These are phyloP conservation scores for Termitomyces sp. DNA, from an alignment of 768 basidiomycete genomes.

Conservation along the genomic window DNA sequence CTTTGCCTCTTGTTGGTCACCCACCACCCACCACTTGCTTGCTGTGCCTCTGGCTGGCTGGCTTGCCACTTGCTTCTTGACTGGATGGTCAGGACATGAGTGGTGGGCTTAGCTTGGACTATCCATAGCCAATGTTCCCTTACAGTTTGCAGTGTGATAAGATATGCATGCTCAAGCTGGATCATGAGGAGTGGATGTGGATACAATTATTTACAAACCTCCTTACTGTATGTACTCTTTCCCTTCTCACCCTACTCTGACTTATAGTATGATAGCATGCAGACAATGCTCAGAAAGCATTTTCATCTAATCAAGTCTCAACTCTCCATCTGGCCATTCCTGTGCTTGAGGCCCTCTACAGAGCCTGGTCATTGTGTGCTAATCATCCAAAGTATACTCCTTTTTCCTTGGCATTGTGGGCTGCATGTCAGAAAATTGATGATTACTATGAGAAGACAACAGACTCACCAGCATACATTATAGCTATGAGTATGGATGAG, in stretches of 20 bases:
- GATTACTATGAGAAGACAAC: slow-evolving; percentile 27
- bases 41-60: no score
- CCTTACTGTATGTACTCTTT: neutral
- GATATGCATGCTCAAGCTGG: no score
- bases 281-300: neutral
- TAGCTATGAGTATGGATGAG: slow-evolving; percentile 23
- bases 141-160: no score
- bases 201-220: no score
- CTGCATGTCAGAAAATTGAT: slow-evolving; percentile 27
- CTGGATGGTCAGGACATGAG: no score
- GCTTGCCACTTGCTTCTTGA: no score
- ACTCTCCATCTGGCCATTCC: slow-evolving; percentile 9
- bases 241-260: neutral
- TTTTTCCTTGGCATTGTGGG: slow-evolving; percentile 17
- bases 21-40: no score
- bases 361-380: neutral
- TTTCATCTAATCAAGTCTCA: neutral
- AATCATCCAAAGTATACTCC: neutral
- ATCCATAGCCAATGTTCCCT: no score
- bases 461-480: no score
- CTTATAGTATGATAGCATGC: neutral
- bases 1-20: no score
- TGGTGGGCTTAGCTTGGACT: no score
- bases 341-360: slow-evolving; percentile 2
- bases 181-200: no score